Base-by-base conservation (phyloP, 768 basidiomycete species). In the Calvatia gigantea region DNA sequence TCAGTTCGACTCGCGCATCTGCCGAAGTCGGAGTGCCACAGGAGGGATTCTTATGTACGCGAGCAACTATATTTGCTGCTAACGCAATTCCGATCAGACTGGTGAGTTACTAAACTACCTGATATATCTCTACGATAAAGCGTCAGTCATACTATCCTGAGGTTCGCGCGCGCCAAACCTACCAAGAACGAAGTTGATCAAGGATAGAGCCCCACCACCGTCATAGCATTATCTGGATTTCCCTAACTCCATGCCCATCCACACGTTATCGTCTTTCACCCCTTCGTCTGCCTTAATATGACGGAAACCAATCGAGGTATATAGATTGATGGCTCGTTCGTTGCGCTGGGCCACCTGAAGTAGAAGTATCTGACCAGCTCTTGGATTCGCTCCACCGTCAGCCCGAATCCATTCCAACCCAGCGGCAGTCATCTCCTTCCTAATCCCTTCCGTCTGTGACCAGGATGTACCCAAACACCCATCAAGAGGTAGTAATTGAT, bases 181-280 rank as follows among this genome's bases (percentile, higher is more conserved):
- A 47, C 29, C 12, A 50, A 48, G 55, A 60, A 31, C 31, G 59
- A 60, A 41, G 50, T 51, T 39, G 55, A 56, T 47, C 55, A 60
- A 56, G 37, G 25, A 23, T 56, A 37, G 17, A 46, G 46, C 12
- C n/a, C 19, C n/a, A 32, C 7, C 1, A 28, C 25, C 15, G n/a
- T 28, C 27, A 35, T 12, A 32, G n/a, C n/a, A 9, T 19, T 32
- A 11, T 19, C 12, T 19, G 33, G 17, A n/a, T n/a, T 37, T 14
- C 12, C 33, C 33, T 25, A 54, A 28, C 21, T 11, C n/a, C 44
- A 39, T 54, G 21, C 54, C 33, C 54, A 54, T 54, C 54, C 54
- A 54, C 19, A 38, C 6, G 23, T 47, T 47, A 21, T 39, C 33
- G 7, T 25, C 25, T 12, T 37, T 27, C 15, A 9, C 43, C 6